phyloP scores from a whole-genome alignment of 169 alveolate genomes.

The Babesia ovis region DNA sequence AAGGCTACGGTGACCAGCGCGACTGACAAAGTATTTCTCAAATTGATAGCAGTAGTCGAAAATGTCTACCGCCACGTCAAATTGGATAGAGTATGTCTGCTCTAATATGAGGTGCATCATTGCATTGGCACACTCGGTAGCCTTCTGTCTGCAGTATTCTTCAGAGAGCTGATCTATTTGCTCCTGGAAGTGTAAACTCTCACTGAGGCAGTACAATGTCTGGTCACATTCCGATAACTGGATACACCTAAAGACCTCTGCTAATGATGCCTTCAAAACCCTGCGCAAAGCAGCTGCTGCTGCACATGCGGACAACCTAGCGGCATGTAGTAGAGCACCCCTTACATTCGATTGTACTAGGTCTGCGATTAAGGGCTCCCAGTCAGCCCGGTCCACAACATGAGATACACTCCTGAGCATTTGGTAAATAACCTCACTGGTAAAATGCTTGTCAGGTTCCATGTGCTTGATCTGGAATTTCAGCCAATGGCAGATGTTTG shows the following conservation, averaged over 20 bases:
- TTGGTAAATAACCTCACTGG: constrained; percentile 82
- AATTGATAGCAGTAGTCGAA: constrained; percentile 82
- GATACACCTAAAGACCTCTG: constrained; percentile 78
- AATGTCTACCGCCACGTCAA: constrained; percentile 83
- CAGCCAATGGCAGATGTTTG: constrained; percentile 83
- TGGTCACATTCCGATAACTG: constrained; percentile 67
- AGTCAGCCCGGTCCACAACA: constrained; percentile 84
- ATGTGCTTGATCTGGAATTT: constrained; percentile 81
- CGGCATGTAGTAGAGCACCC: constrained; percentile 79
- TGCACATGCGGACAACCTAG: constrained; percentile 81
- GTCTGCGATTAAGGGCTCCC: constrained; percentile 88
- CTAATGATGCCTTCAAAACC: constrained; percentile 79
- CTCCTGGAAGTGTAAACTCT: constrained; percentile 72
- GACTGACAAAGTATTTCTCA: constrained; percentile 79
- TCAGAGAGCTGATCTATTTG: constrained; percentile 76
- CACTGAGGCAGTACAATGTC: constrained; percentile 71
- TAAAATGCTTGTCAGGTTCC: constrained; percentile 81
- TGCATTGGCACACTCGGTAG: constrained; percentile 78
- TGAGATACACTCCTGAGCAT: constrained; percentile 85
- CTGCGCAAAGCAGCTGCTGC: constrained; percentile 84
- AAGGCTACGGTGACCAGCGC: constrained; percentile 68
- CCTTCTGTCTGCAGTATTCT: constrained; percentile 82
- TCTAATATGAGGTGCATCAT: constrained; percentile 85
- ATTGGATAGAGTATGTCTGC: constrained; percentile 86
- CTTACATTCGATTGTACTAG: constrained; percentile 82